Conservation (phyloP, 495 filamentous ascomycete genomes). For the Aspergillus taichungensis region DNA sequence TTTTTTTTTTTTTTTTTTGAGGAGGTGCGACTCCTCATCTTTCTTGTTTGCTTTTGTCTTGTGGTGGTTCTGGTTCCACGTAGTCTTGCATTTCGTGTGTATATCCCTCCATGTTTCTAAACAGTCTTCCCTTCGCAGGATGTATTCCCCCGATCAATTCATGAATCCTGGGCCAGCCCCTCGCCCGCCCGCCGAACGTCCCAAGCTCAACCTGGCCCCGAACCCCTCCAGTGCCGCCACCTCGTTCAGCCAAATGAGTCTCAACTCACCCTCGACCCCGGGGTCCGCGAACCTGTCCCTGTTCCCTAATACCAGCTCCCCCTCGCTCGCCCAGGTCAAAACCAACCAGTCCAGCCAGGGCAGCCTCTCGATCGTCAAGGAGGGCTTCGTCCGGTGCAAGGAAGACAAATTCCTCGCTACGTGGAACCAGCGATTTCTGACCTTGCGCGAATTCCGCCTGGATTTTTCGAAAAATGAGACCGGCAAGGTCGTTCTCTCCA, state of each 20-base stretch:
- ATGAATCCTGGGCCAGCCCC: constrained; percentile 97
- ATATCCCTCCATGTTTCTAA: not conserved
- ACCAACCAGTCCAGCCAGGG: constrained; percentile 53
- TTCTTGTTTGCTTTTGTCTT: not conserved
- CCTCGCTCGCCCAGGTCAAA: constrained; percentile 53
- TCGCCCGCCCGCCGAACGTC: constrained; percentile 75
- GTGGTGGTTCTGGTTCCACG: not conserved
- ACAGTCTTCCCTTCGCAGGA: constrained; percentile 22
- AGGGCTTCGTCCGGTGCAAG: constrained; percentile 78
- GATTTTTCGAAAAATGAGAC: constrained; percentile 88
- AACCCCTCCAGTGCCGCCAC: constrained; percentile 66
- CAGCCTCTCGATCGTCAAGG: constrained; percentile 70
- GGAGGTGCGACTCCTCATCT: not conserved
- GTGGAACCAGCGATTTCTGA: constrained; percentile 84
- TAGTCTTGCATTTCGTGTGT: not conserved
- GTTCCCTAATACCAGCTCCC: constrained; percentile 54
- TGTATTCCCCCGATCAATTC: constrained; percentile 67
- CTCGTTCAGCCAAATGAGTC: constrained; percentile 65
- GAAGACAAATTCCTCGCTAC: constrained; percentile 80
- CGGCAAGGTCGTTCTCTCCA: constrained; percentile 69
- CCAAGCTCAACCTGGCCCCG: constrained; percentile 57
- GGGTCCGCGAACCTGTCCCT: constrained; percentile 36
- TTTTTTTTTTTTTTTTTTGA: not conserved
- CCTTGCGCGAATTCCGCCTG: constrained; percentile 77
- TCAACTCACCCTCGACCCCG: constrained; percentile 59